Conservation (phyloP, 2,329 filamentous ascomycete species). For the Escovopsis sp. region DNA sequence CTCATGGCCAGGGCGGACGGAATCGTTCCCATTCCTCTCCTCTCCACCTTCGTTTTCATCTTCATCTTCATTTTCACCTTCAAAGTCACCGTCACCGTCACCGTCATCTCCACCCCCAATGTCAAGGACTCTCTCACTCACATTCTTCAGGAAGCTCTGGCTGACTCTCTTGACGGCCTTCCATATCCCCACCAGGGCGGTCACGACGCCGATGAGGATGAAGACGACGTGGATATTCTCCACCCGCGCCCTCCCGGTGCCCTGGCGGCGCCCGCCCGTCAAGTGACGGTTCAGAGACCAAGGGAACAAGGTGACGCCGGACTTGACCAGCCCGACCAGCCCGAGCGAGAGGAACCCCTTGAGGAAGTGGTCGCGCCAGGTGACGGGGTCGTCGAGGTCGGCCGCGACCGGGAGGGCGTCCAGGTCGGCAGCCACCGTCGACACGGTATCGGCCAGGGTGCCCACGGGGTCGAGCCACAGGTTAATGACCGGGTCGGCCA, state of each 20-base stretch:
- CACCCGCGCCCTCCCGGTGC: constrained; percentile 61
- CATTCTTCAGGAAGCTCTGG: constrained; percentile 56
- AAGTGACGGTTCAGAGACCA: constrained; percentile 63
- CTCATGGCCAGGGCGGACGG: no score
- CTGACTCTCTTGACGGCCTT: constrained; percentile 65
- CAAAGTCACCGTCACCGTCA: constrained; percentile 26
- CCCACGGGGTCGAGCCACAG: constrained; percentile 69
- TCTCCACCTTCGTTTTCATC: no score
- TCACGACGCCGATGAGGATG: constrained; percentile 64
- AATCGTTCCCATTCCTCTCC: no score
- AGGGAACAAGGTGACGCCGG: constrained; percentile 57
- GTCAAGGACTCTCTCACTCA: constrained; percentile 70
- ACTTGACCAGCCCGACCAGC: constrained; percentile 71
- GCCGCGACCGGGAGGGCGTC: constrained; percentile 17
- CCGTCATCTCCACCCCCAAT: constrained; percentile 48
- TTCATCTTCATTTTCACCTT: no score
- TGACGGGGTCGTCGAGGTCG: constrained; percentile 34
- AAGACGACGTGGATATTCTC: constrained; percentile 68
- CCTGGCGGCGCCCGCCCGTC: constrained; percentile 35
- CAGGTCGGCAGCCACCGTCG: constrained; percentile 27
- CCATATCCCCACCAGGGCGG: constrained; percentile 74
- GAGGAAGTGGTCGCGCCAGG: constrained; percentile 71
- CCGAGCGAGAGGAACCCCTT: constrained; percentile 89
- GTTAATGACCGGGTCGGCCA: constrained; percentile 85
- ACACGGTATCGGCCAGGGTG: constrained; percentile 39